These are phyloP conservation scores for Aspergillus affinis DNA, from an alignment of 495 filamentous ascomycete species.

Conservation along the genomic window DNA sequence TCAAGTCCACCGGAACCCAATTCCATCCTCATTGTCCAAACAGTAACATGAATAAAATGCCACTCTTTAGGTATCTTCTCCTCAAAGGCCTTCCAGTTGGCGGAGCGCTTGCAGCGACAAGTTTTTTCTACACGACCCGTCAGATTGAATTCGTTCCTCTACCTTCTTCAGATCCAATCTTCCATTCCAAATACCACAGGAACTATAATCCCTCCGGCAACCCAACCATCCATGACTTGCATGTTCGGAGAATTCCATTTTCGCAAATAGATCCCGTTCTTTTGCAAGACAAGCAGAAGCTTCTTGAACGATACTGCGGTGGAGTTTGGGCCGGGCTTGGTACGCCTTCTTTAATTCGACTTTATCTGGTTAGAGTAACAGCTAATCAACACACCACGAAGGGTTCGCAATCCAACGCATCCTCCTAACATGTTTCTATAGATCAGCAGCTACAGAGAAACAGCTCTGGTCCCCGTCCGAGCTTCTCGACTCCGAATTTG, in stretches of 20 bases:
- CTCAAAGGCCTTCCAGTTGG: neutral
- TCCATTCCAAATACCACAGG: constrained; percentile 43
- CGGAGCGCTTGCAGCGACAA: neutral
- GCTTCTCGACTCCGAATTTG: constrained; percentile 47
- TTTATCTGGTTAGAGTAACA: neutral
- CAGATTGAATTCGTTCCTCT: constrained; percentile 30
- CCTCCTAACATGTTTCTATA: constrained; percentile 24
- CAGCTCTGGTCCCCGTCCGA: constrained; percentile 56
- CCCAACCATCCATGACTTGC: constrained; percentile 54
- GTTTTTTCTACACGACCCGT: constrained; percentile 12
- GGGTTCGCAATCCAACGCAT: constrained; percentile 13
- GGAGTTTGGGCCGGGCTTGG: constrained; percentile 57
- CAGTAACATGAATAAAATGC: neutral
- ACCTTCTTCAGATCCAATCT: constrained; percentile 50
- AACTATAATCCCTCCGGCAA: constrained; percentile 56
- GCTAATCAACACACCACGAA: constrained; percentile 1
- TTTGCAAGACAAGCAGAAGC: constrained; percentile 43
- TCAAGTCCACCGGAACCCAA: too few species aligned
- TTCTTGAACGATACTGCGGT: constrained; percentile 53
- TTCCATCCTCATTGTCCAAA: neutral
- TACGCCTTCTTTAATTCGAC: constrained; percentile 19
- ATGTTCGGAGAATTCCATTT: constrained; percentile 53
- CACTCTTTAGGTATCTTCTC: neutral
- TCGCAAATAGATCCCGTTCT: constrained; percentile 55
- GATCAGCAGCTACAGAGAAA: constrained; percentile 36